These are phyloP conservation scores for Pugionium cornutum DNA, from an alignment of 345 rosid species.

Conservation along the genomic window DNA sequence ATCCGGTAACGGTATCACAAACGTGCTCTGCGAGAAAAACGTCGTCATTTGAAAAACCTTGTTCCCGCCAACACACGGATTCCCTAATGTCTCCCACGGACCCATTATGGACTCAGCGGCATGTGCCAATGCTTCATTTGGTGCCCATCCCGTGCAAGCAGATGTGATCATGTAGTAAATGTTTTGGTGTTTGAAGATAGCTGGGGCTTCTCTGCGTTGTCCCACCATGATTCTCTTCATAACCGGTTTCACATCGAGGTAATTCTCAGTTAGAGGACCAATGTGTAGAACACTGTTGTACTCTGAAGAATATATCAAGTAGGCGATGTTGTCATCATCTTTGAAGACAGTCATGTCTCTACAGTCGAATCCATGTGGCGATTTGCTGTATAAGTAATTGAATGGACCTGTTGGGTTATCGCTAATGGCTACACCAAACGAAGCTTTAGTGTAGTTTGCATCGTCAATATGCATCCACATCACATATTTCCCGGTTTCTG, in stretches of 20 bases:
- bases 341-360: slow-evolving; percentile 95
- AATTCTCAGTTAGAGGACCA: slow-evolving; percentile 69
- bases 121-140: slow-evolving; percentile 83
- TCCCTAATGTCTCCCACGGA: slow-evolving; percentile 91
- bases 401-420: slow-evolving; percentile 87
- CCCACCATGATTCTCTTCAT: slow-evolving; percentile 70
- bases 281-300: slow-evolving; percentile 89
- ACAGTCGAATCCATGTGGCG: slow-evolving; percentile 82
- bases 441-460: slow-evolving; percentile 87
- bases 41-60: slow-evolving; percentile 63
- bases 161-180: slow-evolving; percentile 96
- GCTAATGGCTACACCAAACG: slow-evolving; percentile 72
- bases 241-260: slow-evolving; percentile 58
- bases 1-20: slow-evolving; percentile 69
- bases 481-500: slow-evolving; percentile 67
- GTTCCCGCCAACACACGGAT: slow-evolving; percentile 88
- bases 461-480: slow-evolving; percentile 99
- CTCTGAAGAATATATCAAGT: slow-evolving; percentile 78
- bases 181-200: slow-evolving; percentile 69
- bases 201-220: slow-evolving; percentile 89
- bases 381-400: slow-evolving; percentile 63
- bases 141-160: slow-evolving; percentile 97
- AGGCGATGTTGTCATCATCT: slow-evolving; percentile 75
- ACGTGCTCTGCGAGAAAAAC: slow-evolving; percentile 82
- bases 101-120: slow-evolving; percentile 92